Base-by-base conservation (phyloP, 345 rosid species). In the Durio zibethinus region DNA sequence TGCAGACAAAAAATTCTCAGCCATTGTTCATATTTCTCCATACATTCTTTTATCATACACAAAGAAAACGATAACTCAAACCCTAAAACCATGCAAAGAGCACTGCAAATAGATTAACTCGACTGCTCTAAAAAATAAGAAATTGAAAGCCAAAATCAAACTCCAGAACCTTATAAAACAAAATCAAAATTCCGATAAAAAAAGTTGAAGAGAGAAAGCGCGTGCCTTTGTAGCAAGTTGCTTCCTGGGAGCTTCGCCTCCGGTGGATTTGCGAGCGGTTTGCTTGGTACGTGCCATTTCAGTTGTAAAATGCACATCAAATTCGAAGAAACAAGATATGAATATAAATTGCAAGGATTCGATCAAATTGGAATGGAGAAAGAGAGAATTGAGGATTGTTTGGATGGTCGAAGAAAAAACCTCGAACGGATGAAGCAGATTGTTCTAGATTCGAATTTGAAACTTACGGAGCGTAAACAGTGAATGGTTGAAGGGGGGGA, bases 271-370 rank as follows among this genome's bases (percentile, higher is more conserved):
- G 61, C 91, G 83, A 29, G 91, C 91, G 27, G 92, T 89, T 82
- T 89, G 92, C 82, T 89, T 89, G 20, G 90, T 89, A 82, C 92
- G 92, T 43, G 92, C 92, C 92, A 89, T 86, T 27, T 47, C n/a
- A 60, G 77, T 84, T 82, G 73, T n/a, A 36, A 52, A 74, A 50
- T 12, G 20, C 23, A 33, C 16, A 72, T 12, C 21, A 73, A 16
- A 15, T 4, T 25, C 21, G 29, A 21, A 10, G 11, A 12, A 27
- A 35, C 71, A n/a, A 16, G 23, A 4, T 6, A 12, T 15, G 18
- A 1, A 4, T 2, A 23, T 4, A 42, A 21, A 7, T 52, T 53
- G 23, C 62, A n/a, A 12, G 12, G 16, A 40, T 52, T 50, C 23
- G 23, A 52, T 52, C 23, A 9, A 14, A 27, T 7, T 16, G 3